Evolutionary conservation across 2,329 filamentous ascomycete species (phyloP), one percentile per base, ranked within the genome.

Genomic region (Cadophora gregata): DNA sequence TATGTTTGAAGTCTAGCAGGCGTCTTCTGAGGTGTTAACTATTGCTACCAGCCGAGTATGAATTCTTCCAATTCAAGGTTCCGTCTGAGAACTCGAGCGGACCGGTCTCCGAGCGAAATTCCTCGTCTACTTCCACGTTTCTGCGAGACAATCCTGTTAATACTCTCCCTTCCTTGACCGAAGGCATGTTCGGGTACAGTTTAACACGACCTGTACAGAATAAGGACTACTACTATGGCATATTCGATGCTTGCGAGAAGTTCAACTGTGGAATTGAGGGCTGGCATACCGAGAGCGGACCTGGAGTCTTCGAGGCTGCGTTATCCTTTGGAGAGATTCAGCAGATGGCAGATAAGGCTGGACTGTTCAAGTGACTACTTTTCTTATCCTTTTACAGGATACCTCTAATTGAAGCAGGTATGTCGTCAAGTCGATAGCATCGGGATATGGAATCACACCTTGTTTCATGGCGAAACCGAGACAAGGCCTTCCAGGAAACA

Each of bases 391-490:
- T 29, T 24, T n/a, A 27, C 6, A 7, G n/a, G 36, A 48, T 24
- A n/a, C 25, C 25, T 50, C 67, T 66, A 68, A 62, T n/a, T 27
- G 45, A 24, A 55, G 9, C 67, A 88, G 86, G 78, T 92, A 97
- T 74, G 89, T 91, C 24, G 93, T 97, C 71, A 97, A 97, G 81
- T 93, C 93, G 10, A 87, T 97, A 47, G 93, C 92, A 53, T 91
- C 88, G 65, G 91, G 93, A 76, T 92, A 93, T 77, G 93, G 93
- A 72, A 97, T 99, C 76, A 97, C 93, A 0, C 96, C 96, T 0
- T 97, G 93, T 79, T 99, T 99, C 83, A 99, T 99, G 96, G 96
- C 96, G 19, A 99, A 99, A 80, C 96, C 96, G 2, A 89, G 92
- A 71, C 87, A 96, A 74, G 93, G 94, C 0, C 83, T 98, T 0